phyloP scores from a whole-genome alignment of 2,329 filamentous ascomycete genomes.

The Cercospora brassicicola region DNA sequence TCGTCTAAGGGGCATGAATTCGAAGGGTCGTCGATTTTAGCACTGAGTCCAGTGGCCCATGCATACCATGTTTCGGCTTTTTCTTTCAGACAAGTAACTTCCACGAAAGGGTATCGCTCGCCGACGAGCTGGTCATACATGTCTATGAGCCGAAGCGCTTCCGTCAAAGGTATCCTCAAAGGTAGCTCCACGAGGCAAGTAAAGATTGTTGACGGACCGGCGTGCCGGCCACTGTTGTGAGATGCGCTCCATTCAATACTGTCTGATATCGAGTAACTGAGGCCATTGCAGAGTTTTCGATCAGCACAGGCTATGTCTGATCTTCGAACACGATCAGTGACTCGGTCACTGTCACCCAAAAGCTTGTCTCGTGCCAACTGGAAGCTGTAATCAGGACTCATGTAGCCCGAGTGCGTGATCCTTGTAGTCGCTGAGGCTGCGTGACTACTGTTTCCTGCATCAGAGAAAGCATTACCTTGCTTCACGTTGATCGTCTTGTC shows the following conservation, averaged over 20 bases:
- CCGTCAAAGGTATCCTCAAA: not conserved
- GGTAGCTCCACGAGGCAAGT: not conserved
- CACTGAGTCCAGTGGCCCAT: not conserved
- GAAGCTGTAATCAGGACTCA: slow-evolving; percentile 1
- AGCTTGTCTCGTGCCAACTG: not conserved
- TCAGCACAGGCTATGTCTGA: not conserved
- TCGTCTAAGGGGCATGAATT: not conserved
- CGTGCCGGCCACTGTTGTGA: not conserved
- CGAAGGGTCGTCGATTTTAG: not conserved
- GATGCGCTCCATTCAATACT: not conserved
- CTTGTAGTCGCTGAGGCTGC: not conserved
- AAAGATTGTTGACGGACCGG: not conserved
- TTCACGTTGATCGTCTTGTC: not conserved
- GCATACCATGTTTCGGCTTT: not conserved
- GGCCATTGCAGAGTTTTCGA: not conserved
- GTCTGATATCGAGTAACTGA: not conserved
- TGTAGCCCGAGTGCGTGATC: not conserved
- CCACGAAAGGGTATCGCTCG: not conserved
- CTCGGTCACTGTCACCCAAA: not conserved
- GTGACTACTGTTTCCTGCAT: not conserved
- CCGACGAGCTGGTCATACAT: not conserved
- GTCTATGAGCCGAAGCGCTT: not conserved
- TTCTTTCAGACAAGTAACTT: not conserved
- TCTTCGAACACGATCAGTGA: not conserved
- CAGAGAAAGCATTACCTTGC: not conserved